A percentile compares a stretch with the other conserved stretches of the same genome.
Evolutionary conservation across 306 rosid species (phyloP).

Genomic region (Medicago lupulina): DNA sequence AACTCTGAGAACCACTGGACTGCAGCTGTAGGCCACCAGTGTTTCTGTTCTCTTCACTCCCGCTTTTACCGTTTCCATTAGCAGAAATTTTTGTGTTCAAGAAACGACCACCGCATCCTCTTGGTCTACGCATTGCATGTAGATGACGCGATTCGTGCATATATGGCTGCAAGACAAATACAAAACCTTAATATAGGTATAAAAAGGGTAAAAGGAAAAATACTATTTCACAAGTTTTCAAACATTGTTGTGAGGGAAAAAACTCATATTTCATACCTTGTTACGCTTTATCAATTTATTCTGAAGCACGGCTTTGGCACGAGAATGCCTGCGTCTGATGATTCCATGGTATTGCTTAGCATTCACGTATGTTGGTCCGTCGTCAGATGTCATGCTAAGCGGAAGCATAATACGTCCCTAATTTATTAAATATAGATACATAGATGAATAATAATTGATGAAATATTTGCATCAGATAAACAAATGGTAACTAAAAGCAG

Average conservation of each 20-base stretch:
- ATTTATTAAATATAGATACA: slow-evolving; percentile 31
- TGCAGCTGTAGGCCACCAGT: slow-evolving; percentile 44
- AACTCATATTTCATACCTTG: slow-evolving; percentile 59
- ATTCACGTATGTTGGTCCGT: slow-evolving; percentile 90
- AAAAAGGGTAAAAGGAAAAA: neutral
- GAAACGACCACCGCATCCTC: slow-evolving; percentile 97
- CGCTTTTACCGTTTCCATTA: slow-evolving; percentile 45
- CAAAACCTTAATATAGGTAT: slow-evolving; percentile 26
- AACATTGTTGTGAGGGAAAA: neutral
- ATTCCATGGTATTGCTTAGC: slow-evolving; percentile 97
- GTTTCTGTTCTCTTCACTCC: slow-evolving; percentile 41
- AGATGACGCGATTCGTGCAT: slow-evolving; percentile 97
- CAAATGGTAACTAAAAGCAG: slow-evolving; percentile 17
- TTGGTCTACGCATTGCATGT: slow-evolving; percentile 91
- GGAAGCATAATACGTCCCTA: slow-evolving; percentile 98
- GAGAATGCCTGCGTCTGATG: slow-evolving; percentile 87
- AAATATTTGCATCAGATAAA: slow-evolving; percentile 12
- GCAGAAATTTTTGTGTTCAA: slow-evolving; percentile 60
- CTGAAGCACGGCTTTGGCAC: slow-evolving; percentile 79
- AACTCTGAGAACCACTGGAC: slow-evolving; percentile 66
- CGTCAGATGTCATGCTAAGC: slow-evolving; percentile 71
- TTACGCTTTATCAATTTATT: slow-evolving; percentile 60
- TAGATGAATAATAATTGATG: slow-evolving; percentile 35
- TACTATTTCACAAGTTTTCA: slow-evolving; percentile 8
- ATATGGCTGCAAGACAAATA: slow-evolving; percentile 69